phyloP scores from a whole-genome alignment of 306 rosid genomes.

The Senna tora region DNA sequence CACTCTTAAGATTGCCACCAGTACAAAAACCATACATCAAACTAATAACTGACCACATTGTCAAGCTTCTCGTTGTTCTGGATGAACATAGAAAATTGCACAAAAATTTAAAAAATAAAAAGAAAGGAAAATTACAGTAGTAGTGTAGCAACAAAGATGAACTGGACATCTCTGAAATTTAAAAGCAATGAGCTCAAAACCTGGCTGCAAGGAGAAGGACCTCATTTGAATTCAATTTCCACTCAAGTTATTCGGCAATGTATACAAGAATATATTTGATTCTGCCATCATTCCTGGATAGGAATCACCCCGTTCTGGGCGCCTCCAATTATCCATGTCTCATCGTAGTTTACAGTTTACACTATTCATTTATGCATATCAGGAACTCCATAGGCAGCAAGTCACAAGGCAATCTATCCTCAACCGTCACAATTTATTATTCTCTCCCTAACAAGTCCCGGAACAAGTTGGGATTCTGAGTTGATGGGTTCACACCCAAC shows the following conservation, averaged over 20 bases:
- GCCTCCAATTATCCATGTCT: not conserved
- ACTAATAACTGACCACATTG: constrained; percentile 32
- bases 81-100: constrained; percentile 40
- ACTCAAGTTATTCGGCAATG: constrained; percentile 27
- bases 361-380: constrained; percentile 20
- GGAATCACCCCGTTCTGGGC: constrained; percentile 29
- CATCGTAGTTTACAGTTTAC: not conserved
- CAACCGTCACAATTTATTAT: constrained; percentile 31
- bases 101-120: not conserved
- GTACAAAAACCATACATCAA: constrained; percentile 32
- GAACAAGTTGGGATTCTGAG: constrained; percentile 78
- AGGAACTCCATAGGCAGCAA: constrained; percentile 32
- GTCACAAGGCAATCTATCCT: constrained; percentile 26
- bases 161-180: not conserved
- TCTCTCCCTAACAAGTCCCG: constrained; percentile 45
- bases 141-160: constrained; percentile 34
- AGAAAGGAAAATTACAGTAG: constrained; percentile 7
- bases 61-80: constrained; percentile 30
- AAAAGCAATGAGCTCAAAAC: constrained; percentile 33
- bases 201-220: constrained; percentile 31
- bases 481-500: constrained; percentile 85
- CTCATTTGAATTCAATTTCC: constrained; percentile 22
- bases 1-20: constrained; percentile 28
- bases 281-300: constrained; percentile 41
- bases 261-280: constrained; percentile 36